Evolutionary conservation across 108 stramenopile species (phyloP).

Genomic region (Nannochloropsis gaditana): DNA sequence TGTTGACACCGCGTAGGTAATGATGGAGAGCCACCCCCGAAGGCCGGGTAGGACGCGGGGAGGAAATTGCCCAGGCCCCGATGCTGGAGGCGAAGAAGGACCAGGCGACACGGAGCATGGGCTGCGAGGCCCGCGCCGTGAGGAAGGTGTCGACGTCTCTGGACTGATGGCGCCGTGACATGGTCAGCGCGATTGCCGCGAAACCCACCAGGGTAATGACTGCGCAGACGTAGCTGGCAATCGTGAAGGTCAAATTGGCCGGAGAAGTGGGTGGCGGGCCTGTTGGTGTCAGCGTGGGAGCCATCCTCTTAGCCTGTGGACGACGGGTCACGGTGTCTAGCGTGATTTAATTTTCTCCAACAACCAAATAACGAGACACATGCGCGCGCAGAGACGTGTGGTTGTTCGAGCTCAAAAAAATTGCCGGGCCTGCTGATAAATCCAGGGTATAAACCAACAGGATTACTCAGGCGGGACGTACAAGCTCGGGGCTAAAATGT

Average conservation of each 20-base stretch:
- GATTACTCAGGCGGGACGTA: too few species aligned
- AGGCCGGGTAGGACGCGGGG: neutral
- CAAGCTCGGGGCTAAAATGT: too few species aligned
- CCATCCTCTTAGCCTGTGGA: too few species aligned
- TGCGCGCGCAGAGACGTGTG: too few species aligned
- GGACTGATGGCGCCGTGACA: neutral
- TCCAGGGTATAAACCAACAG: too few species aligned
- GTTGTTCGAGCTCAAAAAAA: too few species aligned
- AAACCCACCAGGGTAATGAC: neutral
- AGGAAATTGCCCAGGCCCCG: slow-evolving; percentile 7
- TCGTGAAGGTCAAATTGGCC: neutral
- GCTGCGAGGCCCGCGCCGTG: neutral
- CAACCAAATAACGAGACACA: too few species aligned
- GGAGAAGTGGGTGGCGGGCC: neutral
- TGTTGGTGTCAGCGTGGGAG: too few species aligned
- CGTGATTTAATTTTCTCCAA: too few species aligned
- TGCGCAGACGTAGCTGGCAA: neutral
- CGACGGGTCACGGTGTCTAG: too few species aligned
- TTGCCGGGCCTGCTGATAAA: too few species aligned
- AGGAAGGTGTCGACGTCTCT: slow-evolving; percentile 1
- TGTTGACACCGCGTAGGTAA: neutral
- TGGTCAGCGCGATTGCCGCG: neutral
- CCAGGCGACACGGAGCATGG: neutral
- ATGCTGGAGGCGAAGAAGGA: neutral
- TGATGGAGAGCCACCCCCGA: slow-evolving; percentile 1